Conservation (phyloP, 2,329 filamentous ascomycete species). For the Alternaria rosae region DNA sequence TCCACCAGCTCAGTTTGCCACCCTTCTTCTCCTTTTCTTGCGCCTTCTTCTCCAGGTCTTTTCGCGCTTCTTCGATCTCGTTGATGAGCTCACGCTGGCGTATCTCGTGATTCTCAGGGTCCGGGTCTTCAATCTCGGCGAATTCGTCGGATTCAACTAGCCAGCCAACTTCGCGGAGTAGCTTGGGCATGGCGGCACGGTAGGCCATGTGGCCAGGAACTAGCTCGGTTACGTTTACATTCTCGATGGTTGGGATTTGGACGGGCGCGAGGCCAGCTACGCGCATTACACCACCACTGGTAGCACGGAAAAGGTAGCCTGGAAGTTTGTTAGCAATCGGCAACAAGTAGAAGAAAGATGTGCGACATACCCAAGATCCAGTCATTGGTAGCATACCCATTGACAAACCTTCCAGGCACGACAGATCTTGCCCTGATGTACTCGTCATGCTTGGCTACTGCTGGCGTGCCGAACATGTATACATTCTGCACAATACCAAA, state of each 20-base stretch:
- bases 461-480: slow-evolving; percentile 89
- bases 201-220: slow-evolving; percentile 98
- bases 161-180: slow-evolving; percentile 90
- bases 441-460: slow-evolving; percentile 91
- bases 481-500: slow-evolving; percentile 92
- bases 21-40: slow-evolving; percentile 67
- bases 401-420: slow-evolving; percentile 91
- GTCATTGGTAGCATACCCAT: slow-evolving; percentile 92
- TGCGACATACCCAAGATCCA: slow-evolving; percentile 78
- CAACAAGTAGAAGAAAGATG: not conserved
- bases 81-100: slow-evolving; percentile 92
- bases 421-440: slow-evolving; percentile 82
- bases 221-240: slow-evolving; percentile 83
- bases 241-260: slow-evolving; percentile 84
- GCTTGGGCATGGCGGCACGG: slow-evolving; percentile 85
- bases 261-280: slow-evolving; percentile 84
- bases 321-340: slow-evolving; percentile 13
- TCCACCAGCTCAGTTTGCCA: slow-evolving; percentile 72
- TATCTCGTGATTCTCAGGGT: slow-evolving; percentile 89
- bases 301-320: slow-evolving; percentile 91
- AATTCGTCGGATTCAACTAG: slow-evolving; percentile 92
- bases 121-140: slow-evolving; percentile 93
- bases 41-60: slow-evolving; percentile 77
- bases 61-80: slow-evolving; percentile 94
- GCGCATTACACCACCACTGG: slow-evolving; percentile 86